Evolutionary conservation across 495 filamentous ascomycete species (phyloP).

Genomic region (Lophium mytilinum): DNA sequence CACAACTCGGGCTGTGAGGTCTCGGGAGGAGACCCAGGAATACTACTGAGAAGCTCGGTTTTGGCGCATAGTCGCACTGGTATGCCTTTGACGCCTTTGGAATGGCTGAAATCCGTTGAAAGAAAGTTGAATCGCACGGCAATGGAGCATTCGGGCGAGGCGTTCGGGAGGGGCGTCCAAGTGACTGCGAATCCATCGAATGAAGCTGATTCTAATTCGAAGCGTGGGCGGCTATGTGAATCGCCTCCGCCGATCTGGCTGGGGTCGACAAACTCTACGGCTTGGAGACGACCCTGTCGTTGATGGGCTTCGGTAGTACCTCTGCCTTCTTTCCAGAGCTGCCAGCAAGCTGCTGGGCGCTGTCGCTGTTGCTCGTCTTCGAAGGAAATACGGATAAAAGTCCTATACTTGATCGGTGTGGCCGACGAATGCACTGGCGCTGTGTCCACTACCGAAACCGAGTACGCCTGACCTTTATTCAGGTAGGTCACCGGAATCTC

Average conservation of each 20-base stretch:
- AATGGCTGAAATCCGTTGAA: conserved; percentile 96
- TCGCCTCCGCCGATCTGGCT: conserved; percentile 55
- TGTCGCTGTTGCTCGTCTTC: conserved; percentile 85
- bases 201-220: conserved; percentile 73
- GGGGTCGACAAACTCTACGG: conserved; percentile 86
- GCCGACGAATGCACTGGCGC: conserved; percentile 37
- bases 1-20: conserved; percentile 57
- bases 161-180: conserved; percentile 65
- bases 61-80: conserved; percentile 88
- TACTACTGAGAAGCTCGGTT: conserved; percentile 52
- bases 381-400: conserved; percentile 84
- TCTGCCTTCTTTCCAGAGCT: conserved; percentile 89
- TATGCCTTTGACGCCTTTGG: conserved; percentile 95
- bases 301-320: conserved; percentile 86
- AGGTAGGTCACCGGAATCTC: conserved; percentile 94
- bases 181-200: conserved; percentile 89
- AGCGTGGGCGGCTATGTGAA: conserved; percentile 59
- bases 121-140: conserved; percentile 95
- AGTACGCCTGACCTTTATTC: conserved; percentile 93
- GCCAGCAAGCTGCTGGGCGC: conserved; percentile 80
- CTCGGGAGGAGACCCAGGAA: conserved; percentile 36
- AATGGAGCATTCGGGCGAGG: conserved; percentile 62
- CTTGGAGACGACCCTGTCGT: conserved; percentile 75
- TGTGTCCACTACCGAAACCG: conserved; percentile 69
- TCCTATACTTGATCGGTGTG: conserved; percentile 58